Base-by-base conservation (phyloP, 2,329 filamentous ascomycete species). In the Cytospora leucostoma region DNA sequence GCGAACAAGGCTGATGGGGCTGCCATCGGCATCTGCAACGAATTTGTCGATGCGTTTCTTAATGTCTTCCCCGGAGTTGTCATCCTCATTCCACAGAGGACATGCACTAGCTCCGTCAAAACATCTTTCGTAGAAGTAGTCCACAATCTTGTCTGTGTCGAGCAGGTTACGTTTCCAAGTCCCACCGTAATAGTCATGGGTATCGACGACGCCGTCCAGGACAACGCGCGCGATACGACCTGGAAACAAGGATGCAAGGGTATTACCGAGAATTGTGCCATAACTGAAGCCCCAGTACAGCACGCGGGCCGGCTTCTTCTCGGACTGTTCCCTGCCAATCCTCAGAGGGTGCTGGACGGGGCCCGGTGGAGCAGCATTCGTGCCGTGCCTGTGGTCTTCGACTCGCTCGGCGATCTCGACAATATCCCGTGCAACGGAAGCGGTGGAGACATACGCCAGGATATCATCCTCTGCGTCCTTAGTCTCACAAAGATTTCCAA, bases 211-310 rank as follows among this genome's bases (percentile, higher is more conserved):
- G 1, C 73, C 77, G 19, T 79, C 78, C 2, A 80, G 70, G 4
- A 81, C 71, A 59, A 82, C 69, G 15, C 79, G 74, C 0, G 74
- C 78, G 10, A 82, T 70, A 7, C 69, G 71, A 0, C 73, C 72
- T 0, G 79, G 79, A 61, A 74, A 79, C 70, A 80, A 72, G 4
- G 74, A 74, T 10, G 78, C 78, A 64, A 81, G 80, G 0, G 74
- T 78, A n/a, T 74, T 76, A 1, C 78, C 78, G 4, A 80, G 70
- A 7, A 77, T 71, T 0, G 77, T 79, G 6, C 79, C 79, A 63
- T 84, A 84, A 7, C 79, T 82, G 59, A 83, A 77, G 0, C 82
- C 81, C 73, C 80, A 78, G 66, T 82, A 84, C 67, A 79, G 78
- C 35, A 83, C 66, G 13, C 71, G 66, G 4, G 70, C 62, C 3